A percentile compares a stretch with the other conserved stretches of the same genome.
phyloP scores from a whole-genome alignment of 169 alveolate genomes.

The Cryptosporidium ubiquitum region DNA sequence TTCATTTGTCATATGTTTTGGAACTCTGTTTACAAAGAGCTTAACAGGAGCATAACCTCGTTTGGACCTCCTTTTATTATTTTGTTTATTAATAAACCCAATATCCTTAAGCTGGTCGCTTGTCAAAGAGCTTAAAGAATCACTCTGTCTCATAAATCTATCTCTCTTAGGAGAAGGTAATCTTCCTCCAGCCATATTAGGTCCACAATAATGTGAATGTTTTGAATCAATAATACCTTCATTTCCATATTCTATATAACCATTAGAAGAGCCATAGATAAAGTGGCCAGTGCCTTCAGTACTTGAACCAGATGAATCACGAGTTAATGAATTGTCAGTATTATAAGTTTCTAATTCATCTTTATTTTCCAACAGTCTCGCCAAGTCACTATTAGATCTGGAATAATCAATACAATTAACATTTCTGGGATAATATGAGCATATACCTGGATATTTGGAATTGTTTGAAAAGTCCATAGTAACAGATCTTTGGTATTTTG shows the following conservation, averaged over 20 bases:
- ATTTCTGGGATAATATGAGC: conserved; percentile 12
- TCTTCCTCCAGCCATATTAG: neutral
- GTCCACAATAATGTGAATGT: neutral
- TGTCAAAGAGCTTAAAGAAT: conserved; percentile 31
- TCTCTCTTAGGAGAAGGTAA: conserved; percentile 20
- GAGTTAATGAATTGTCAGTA: conserved; percentile 21
- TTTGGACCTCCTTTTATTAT: conserved; percentile 41
- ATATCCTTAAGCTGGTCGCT: conserved; percentile 62
- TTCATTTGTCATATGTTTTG: conserved; percentile 61
- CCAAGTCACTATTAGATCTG: conserved; percentile 41
- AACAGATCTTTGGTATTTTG: conserved; percentile 45
- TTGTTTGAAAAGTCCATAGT: conserved; percentile 53
- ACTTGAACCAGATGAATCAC: conserved; percentile 38
- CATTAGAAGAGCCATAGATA: neutral
- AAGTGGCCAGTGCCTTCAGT: neutral
- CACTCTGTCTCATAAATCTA: conserved; percentile 9
- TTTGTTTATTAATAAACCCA: conserved; percentile 48
- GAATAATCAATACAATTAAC: neutral
- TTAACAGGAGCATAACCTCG: conserved; percentile 65
- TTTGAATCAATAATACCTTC: neutral
- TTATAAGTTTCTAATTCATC: conserved; percentile 15
- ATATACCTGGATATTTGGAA: conserved; percentile 5
- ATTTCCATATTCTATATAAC: neutral
- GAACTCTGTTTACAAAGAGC: conserved; percentile 66
- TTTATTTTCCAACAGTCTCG: conserved; percentile 8